Percentiles rank a stretch among this genome's conserved stretches.
phyloP scores from a whole-genome alignment of 73 alveolate genomes.

The Paramecium pentaurelia region DNA sequence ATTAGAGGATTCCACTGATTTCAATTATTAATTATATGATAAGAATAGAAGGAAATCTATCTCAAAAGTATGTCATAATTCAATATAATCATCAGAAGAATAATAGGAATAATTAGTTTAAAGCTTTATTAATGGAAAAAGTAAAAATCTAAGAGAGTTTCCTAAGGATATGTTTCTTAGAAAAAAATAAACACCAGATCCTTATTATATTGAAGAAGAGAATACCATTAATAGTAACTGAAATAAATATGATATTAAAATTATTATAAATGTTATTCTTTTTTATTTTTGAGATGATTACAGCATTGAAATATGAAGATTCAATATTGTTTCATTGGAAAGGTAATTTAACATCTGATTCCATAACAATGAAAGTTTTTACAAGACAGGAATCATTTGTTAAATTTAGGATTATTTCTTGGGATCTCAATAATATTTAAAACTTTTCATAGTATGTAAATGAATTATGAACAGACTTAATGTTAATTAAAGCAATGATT shows the following conservation, averaged over 20 bases:
- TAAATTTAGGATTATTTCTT: background rate
- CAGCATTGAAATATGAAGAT: background rate
- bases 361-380: constrained; percentile 36
- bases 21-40: background rate
- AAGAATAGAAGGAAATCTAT: background rate
- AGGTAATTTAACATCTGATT: constrained; percentile 18
- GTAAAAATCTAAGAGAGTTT: background rate
- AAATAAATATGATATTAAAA: background rate
- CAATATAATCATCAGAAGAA: background rate
- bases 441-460: background rate
- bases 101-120: background rate
- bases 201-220: constrained; percentile 6
- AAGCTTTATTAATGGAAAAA: background rate
- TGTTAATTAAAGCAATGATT: background rate
- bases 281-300: background rate
- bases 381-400: background rate
- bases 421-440: background rate
- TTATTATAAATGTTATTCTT: background rate
- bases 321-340: constrained; percentile 24
- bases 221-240: constrained; percentile 16
- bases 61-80: background rate
- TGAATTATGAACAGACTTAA: background rate
- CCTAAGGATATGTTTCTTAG: background rate
- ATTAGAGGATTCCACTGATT: background rate
- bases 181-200: background rate